A percentile compares a stretch with the other conserved stretches of the same genome.
Evolutionary conservation across 495 filamentous ascomycete genomes (phyloP).

Genomic region (Aspergillus bridgeri): DNA sequence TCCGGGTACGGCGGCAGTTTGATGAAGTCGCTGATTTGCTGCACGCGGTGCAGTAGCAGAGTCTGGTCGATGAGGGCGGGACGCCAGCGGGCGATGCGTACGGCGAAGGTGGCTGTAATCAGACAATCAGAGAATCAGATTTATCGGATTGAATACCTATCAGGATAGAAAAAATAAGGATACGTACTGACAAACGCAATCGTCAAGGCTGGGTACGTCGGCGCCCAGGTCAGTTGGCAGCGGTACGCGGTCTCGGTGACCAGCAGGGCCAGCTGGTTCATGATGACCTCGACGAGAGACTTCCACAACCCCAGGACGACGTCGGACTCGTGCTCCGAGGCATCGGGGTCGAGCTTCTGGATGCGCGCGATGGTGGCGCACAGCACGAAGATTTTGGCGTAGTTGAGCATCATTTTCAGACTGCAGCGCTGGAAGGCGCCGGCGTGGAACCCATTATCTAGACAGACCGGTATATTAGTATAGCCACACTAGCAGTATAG

Average conservation of each 20-base stretch:
- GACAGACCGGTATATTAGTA: too few relatives aligned
- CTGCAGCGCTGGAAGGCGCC: slow-evolving; percentile 42
- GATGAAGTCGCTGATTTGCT: slow-evolving; percentile 38
- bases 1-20: slow-evolving; percentile 44
- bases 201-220: slow-evolving; percentile 40
- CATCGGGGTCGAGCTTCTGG: slow-evolving; percentile 34
- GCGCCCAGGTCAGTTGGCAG: slow-evolving; percentile 39
- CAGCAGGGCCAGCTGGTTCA: slow-evolving; percentile 36
- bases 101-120: slow-evolving; percentile 43
- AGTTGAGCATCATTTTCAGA: slow-evolving; percentile 38
- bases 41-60: slow-evolving; percentile 34
- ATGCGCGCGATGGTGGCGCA: slow-evolving; percentile 39
- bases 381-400: slow-evolving; percentile 38
- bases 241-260: slow-evolving; percentile 38
- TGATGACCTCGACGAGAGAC: slow-evolving; percentile 34
- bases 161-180: neutral
- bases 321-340: slow-evolving; percentile 23
- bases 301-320: slow-evolving; percentile 35
- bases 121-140: too few relatives aligned
- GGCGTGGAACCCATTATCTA: slow-evolving; percentile 40
- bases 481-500: too few relatives aligned
- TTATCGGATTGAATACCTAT: too few relatives aligned
- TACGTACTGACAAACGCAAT: slow-evolving; percentile 45
- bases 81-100: slow-evolving; percentile 41
- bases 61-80: slow-evolving; percentile 37